These are phyloP conservation scores for Penicillium corylophilum DNA, from an alignment of 2,329 filamentous ascomycete species.

Conservation along the genomic window DNA sequence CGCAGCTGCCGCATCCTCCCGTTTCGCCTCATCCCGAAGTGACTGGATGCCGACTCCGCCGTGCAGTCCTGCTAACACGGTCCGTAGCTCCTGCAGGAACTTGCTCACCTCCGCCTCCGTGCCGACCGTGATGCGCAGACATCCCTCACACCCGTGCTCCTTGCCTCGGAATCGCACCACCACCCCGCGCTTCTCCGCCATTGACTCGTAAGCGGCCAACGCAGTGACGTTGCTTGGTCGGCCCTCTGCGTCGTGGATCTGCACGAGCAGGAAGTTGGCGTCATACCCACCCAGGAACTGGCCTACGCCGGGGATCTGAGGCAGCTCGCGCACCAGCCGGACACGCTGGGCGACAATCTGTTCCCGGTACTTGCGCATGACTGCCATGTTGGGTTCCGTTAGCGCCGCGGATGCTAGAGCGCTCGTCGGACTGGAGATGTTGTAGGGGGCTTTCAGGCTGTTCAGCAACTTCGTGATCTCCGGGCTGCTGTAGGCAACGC, in stretches of 20 bases:
- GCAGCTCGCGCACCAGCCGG: constrained; percentile 71
- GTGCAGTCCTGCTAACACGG: constrained; percentile 52
- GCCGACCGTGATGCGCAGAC: constrained; percentile 86
- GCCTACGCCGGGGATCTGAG: constrained; percentile 74
- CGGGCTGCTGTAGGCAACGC: constrained; percentile 75
- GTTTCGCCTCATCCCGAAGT: constrained; percentile 42
- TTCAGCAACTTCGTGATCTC: constrained; percentile 80
- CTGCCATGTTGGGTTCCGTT: constrained; percentile 62
- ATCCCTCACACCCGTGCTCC: constrained; percentile 85
- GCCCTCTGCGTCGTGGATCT: constrained; percentile 70
- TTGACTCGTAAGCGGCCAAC: constrained; percentile 73
- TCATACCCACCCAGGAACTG: constrained; percentile 74
- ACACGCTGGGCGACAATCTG: constrained; percentile 73
- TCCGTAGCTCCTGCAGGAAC: constrained; percentile 68
- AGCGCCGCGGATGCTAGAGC: constrained; percentile 75
- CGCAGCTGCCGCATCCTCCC: constrained; percentile 46
- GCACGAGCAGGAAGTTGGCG: constrained; percentile 87
- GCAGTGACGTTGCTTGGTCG: constrained; percentile 80
- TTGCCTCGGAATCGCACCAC: constrained; percentile 93
- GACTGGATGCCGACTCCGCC: constrained; percentile 35
- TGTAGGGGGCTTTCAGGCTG: constrained; percentile 93
- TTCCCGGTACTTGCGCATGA: constrained; percentile 71
- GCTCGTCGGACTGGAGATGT: constrained; percentile 84
- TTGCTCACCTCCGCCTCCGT: constrained; percentile 81
- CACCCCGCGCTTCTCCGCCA: constrained; percentile 84